These are phyloP conservation scores for Trichoderma simmonsii DNA, from an alignment of 2,329 filamentous ascomycete genomes.

Conservation along the genomic window DNA sequence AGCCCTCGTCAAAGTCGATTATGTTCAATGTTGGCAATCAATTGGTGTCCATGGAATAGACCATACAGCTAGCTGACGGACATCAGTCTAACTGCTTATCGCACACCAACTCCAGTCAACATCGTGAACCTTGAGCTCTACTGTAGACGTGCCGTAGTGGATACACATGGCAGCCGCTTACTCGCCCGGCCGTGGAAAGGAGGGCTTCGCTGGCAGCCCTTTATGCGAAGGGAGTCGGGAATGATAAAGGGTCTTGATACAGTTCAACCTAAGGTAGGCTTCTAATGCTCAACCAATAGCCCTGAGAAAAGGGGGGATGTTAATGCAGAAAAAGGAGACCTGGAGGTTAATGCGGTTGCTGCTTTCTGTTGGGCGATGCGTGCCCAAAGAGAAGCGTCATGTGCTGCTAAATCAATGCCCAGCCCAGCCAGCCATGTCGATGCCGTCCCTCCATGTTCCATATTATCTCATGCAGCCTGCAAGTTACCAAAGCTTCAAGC, in stretches of 20 bases:
- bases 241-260: neutral
- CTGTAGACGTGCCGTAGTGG: neutral
- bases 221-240: neutral
- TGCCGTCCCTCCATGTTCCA: neutral
- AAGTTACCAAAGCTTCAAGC: neutral
- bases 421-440: neutral
- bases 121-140: neutral
- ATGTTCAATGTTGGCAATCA: neutral
- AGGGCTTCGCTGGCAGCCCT: slow-evolving; percentile 16
- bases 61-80: neutral
- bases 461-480: neutral
- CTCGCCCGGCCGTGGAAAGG: slow-evolving; percentile 4
- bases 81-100: neutral
- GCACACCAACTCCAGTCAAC: neutral
- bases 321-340: no score
- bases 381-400: neutral
- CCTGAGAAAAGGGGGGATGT: neutral
- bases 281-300: neutral
- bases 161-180: slow-evolving; percentile 12
- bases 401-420: neutral
- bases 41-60: neutral
- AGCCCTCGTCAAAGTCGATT: neutral
- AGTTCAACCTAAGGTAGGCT: neutral
- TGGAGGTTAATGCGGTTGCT: neutral
- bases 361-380: neutral